Base-by-base conservation (phyloP, 306 rosid species). In the Prunus campanulata region DNA sequence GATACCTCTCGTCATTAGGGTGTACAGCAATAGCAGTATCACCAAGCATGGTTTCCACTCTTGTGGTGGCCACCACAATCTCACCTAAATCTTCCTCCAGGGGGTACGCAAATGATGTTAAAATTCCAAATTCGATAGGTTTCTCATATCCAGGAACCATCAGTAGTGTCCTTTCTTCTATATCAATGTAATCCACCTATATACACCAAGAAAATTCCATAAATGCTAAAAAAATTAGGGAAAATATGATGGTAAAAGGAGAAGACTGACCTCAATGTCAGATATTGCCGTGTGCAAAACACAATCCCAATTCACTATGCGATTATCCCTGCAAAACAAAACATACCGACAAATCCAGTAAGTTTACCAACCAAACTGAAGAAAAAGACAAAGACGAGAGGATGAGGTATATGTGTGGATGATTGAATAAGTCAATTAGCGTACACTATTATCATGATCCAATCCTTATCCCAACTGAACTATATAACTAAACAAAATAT, bases 31-130 rank as follows among this genome's bases (percentile, higher is more conserved):
- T 89, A 54, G 99, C 97, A 80, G 97, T 88, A 83, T 95, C 99
- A 15, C 99, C 99, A 44, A 95, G 97, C 97, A 95, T 95, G 9
- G 99, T 95, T 83, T 95, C 99, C 74, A 95, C 89, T 78, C 99
- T 83, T 69, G 97, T 95, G 49, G 99, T 92, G 73, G 99, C 99
- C 66, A 92, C 97, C 76, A 95, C 90, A 83, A 95, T 87, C 83
- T 95, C 99, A 79, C 99, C 99, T 13, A 88, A 79, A 65, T 77
- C 86, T 32, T 85, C 93, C 82, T 95, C 97, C 84, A 95, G 59
- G 74, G 92, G 91, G 81, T 95, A 95, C 16, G 97, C 93, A 83
- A 95, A 95, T 61, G 94, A 90, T 72, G 91, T 90, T 81, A 95
- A 77, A 56, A 92, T 89, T 25, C 99, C 97, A 85, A 95, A 95